Percentiles rank a stretch among this genome's conserved stretches.
Evolutionary conservation across 768 basidiomycete species (phyloP).

Genomic region (Naematelia aurantialba): DNA sequence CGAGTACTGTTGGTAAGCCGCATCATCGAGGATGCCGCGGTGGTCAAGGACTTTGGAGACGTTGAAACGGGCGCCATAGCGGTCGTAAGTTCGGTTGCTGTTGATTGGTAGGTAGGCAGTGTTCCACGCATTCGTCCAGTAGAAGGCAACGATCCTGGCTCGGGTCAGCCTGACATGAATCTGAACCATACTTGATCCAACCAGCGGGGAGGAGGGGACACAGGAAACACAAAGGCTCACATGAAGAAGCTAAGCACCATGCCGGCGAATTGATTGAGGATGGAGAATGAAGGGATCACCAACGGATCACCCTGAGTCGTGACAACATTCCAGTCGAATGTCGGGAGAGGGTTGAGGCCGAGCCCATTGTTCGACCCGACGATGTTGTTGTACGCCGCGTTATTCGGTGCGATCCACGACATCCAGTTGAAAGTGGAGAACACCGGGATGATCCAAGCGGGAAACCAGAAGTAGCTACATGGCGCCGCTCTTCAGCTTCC

Average conservation of each 20-base stretch:
- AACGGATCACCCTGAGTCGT: slow-evolving; percentile 40
- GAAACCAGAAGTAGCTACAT: slow-evolving; percentile 46
- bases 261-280: slow-evolving; percentile 52
- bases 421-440: slow-evolving; percentile 46
- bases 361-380: slow-evolving; percentile 45
- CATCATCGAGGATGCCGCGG: slow-evolving; percentile 52
- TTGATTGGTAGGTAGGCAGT: slow-evolving; percentile 51
- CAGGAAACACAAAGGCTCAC: too few relatives aligned
- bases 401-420: slow-evolving; percentile 53
- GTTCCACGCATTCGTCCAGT: slow-evolving; percentile 35
- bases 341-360: slow-evolving; percentile 48
- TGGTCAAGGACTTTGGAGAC: slow-evolving; percentile 54
- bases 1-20: slow-evolving; percentile 55
- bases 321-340: slow-evolving; percentile 52
- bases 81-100: slow-evolving; percentile 51
- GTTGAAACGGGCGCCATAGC: slow-evolving; percentile 57
- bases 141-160: slow-evolving; percentile 23
- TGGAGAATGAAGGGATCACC: slow-evolving; percentile 52
- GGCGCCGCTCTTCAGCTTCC: too few relatives aligned
- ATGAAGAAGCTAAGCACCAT: slow-evolving; percentile 32
- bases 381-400: slow-evolving; percentile 45
- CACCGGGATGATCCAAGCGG: slow-evolving; percentile 26
- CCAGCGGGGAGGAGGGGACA: too few relatives aligned
- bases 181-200: too few relatives aligned
- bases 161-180: too few relatives aligned